Evolutionary conservation across 1,284 basidiomycete genomes (phyloP), one percentile per base, ranked within the genome.

Genomic region (Cryptococcus sp.): DNA sequence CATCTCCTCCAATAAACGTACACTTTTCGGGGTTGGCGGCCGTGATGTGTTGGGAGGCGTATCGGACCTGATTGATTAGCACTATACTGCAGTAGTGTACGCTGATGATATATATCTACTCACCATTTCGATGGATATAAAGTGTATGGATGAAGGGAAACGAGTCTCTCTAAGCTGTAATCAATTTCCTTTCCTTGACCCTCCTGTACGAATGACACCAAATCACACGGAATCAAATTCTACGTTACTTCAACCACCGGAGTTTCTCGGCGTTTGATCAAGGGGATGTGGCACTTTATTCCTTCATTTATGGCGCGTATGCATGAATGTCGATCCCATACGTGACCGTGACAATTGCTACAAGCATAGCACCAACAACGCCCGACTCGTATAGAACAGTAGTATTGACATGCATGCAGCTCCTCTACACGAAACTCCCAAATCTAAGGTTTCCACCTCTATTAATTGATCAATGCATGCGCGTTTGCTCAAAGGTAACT

Each of bases 11-110:
- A 2, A 32, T 41, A 23, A 55, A 82, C 84, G 57, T 53, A 92
- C 90, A 88, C 82, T 89, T 92, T 84, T 93, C 90, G 70, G 91
- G 88, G 81, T 93, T 91, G 70, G 85, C 80, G 70, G 86, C 86
- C 67, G 85, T 81, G 73, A 87, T 81, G 63, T 70, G 64, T 69
- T 86, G 87, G 67, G 86, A 84, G 69, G 91, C 88, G 83, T 94
- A 94, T 75, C 91, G 89, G 79, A 91, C 90, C 91, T 69, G 59
- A 47, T 51, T n/a, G 4, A 18, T 3, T 16, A 41, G 52, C 39
- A n/a, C 19, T 43, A 5, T 21, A 13, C n/a, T 40, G 21, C 18
- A n/a, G n/a, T n/a, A n/a, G n/a, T n/a, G n/a, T n/a, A n/a, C n/a
- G n/a, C n/a, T n/a, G n/a, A n/a, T n/a, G n/a, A 16, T 5, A 16